Conservation (phyloP, 2,329 filamentous ascomycete species). For the Verticillium alfalfae region DNA sequence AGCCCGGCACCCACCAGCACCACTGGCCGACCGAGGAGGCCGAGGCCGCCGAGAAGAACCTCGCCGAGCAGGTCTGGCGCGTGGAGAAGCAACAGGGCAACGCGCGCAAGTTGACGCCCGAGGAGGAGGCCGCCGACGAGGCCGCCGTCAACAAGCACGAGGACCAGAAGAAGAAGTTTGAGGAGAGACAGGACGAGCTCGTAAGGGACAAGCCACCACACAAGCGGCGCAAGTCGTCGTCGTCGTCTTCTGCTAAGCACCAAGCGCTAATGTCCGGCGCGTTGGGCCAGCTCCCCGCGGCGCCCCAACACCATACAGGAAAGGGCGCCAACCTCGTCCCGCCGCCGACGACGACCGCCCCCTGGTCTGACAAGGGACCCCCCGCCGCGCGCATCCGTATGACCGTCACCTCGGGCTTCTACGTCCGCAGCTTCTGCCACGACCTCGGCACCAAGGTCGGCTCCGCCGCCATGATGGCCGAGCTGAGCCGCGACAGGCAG, state of each 20-base stretch:
- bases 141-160: slow-evolving; percentile 51
- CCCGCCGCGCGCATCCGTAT: slow-evolving; percentile 80
- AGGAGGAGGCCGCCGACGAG: slow-evolving; percentile 50
- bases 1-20: slow-evolving; percentile 74
- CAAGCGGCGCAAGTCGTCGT: slow-evolving; percentile 23
- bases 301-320: slow-evolving; percentile 23
- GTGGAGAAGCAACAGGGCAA: slow-evolving; percentile 51
- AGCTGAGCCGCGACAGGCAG: slow-evolving; percentile 75
- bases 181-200: slow-evolving; percentile 51
- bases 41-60: slow-evolving; percentile 65
- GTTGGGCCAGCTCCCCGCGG: slow-evolving; percentile 42
- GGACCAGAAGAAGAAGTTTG: slow-evolving; percentile 51
- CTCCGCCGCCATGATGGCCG: slow-evolving; percentile 81
- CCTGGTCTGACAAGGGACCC: slow-evolving; percentile 57
- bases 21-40: slow-evolving; percentile 78
- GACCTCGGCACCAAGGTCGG: slow-evolving; percentile 80
- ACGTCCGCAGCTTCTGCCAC: slow-evolving; percentile 89
- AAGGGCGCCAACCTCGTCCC: slow-evolving; percentile 51
- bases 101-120: slow-evolving; percentile 42
- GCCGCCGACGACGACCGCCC: slow-evolving; percentile 41
- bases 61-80: slow-evolving; percentile 68
- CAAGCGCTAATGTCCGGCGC: slow-evolving; percentile 53
- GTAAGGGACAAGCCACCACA: slow-evolving; percentile 44
- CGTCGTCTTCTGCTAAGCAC: slow-evolving; percentile 12
- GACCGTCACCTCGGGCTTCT: slow-evolving; percentile 94